Evolutionary conservation across 495 filamentous ascomycete species (phyloP).

Genomic region (Saxispiralis lemnorum): DNA sequence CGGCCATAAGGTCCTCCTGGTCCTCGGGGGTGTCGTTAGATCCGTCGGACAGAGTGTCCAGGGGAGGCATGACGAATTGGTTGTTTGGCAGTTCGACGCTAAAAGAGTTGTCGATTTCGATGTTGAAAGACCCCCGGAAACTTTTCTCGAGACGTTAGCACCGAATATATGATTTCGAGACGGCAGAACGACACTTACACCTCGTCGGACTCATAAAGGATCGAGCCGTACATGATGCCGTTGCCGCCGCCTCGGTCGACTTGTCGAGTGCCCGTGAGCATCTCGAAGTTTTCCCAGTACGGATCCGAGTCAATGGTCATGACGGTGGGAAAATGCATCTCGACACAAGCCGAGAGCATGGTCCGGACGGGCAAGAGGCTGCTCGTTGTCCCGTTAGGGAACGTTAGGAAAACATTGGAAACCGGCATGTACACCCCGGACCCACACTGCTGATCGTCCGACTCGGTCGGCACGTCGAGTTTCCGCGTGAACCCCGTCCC

Average conservation of each 20-base stretch:
- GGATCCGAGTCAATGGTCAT: constrained; percentile 16
- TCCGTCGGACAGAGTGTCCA: constrained; percentile 12
- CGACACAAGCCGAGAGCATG: constrained; percentile 15
- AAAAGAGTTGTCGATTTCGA: constrained; percentile 8
- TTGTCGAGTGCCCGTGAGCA: not conserved
- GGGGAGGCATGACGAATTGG: constrained; percentile 22
- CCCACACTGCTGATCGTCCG: constrained; percentile 17
- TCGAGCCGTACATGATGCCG: constrained; percentile 9
- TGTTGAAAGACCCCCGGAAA: not conserved
- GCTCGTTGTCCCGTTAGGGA: constrained; percentile 22
- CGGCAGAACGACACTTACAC: constrained; percentile 8
- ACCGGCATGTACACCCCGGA: constrained; percentile 24
- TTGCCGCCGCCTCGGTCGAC: constrained; percentile 5
- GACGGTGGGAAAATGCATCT: constrained; percentile 10
- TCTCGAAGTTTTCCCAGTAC: constrained; percentile 17
- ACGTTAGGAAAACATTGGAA: constrained; percentile 22
- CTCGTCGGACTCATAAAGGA: constrained; percentile 12
- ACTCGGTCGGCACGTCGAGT: too few species aligned
- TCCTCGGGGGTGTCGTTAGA: constrained; percentile 10
- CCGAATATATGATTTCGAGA: too few species aligned
- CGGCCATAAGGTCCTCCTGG: too few species aligned
- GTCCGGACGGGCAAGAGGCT: constrained; percentile 12
- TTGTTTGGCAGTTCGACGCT: constrained; percentile 22
- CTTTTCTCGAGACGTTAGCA: not conserved
- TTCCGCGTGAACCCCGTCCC: constrained; percentile 21